A percentile compares a stretch with the other conserved stretches of the same genome.
These are phyloP conservation scores for Aspergillus arachidicola DNA, from an alignment of 2,329 filamentous ascomycete genomes.

Conservation along the genomic window DNA sequence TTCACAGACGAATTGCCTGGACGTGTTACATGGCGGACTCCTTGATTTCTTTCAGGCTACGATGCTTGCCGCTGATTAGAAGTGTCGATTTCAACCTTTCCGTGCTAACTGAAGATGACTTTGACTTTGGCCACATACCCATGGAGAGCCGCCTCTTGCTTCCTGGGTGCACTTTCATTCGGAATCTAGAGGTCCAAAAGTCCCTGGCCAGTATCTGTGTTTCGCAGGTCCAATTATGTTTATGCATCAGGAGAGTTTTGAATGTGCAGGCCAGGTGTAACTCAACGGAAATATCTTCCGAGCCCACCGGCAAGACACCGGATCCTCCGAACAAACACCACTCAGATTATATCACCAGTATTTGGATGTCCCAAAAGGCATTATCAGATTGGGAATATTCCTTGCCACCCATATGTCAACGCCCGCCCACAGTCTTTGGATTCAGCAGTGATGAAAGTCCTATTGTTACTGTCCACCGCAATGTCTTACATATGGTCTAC, in stretches of 20 bases:
- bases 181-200: neutral
- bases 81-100: neutral
- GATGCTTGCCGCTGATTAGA: neutral
- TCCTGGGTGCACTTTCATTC: neutral
- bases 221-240: neutral
- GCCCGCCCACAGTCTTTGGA: neutral
- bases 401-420: neutral
- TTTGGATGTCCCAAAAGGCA: neutral
- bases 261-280: neutral
- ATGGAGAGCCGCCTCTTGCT: neutral
- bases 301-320: neutral
- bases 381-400: neutral
- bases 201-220: neutral
- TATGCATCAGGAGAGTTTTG: neutral
- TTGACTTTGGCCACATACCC: neutral
- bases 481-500: neutral
- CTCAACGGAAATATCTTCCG: neutral
- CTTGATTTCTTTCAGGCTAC: neutral
- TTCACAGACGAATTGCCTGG: conserved; percentile 4
- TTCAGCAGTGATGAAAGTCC: neutral
- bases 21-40: neutral
- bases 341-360: neutral
- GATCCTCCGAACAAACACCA: neutral
- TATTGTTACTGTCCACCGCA: neutral
- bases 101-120: neutral